phyloP scores from a whole-genome alignment of 1,139 yeast species.

The Petasospora rhodanensis region DNA sequence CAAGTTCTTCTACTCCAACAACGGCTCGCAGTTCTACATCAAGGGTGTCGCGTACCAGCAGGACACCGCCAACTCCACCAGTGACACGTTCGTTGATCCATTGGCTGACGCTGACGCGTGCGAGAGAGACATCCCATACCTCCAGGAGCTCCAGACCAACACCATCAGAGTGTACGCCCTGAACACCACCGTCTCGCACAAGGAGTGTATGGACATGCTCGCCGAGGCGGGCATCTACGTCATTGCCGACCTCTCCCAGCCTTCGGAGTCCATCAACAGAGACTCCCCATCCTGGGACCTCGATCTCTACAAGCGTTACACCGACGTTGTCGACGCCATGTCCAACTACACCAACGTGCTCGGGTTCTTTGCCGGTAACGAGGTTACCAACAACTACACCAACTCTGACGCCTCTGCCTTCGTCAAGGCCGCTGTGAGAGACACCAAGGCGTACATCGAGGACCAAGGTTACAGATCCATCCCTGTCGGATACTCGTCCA shows the following conservation, averaged over 20 bases:
- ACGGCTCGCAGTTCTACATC: conserved; percentile 80
- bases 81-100: conserved; percentile 44
- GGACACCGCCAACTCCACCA: conserved; percentile 45
- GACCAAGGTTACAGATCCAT: conserved; percentile 53
- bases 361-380: conserved; percentile 82
- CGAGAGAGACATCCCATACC: conserved; percentile 51
- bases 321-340: conserved; percentile 59
- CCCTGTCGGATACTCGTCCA: conserved; percentile 79
- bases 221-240: conserved; percentile 66
- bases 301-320: conserved; percentile 59
- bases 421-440: conserved; percentile 80
- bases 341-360: conserved; percentile 63
- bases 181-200: conserved; percentile 56
- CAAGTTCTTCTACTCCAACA: conserved; percentile 73
- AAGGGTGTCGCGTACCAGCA: conserved; percentile 81
- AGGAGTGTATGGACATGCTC: conserved; percentile 53
- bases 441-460: conserved; percentile 62
- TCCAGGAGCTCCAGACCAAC: conserved; percentile 54
- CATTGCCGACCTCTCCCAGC: conserved; percentile 60
- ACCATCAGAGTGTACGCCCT: conserved; percentile 62
- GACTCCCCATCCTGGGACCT: conserved; percentile 46
- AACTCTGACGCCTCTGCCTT: conserved; percentile 71
- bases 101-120: conserved; percentile 44
- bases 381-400: conserved; percentile 63
- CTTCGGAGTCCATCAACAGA: conserved; percentile 54